Base-by-base conservation (phyloP, 2,329 filamentous ascomycete genomes). In the Oidium heveae region DNA sequence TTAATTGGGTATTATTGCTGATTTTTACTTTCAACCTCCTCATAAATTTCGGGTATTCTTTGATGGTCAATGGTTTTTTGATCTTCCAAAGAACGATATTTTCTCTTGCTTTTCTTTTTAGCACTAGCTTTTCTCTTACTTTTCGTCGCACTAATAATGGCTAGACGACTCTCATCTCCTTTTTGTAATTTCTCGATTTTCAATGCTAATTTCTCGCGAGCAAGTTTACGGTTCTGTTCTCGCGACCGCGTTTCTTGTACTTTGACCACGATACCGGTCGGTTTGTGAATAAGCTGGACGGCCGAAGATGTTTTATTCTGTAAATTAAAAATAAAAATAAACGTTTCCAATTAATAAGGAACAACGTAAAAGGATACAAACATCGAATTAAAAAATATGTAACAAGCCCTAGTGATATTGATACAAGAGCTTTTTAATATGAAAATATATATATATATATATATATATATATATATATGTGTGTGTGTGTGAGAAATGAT, bases 301-400 rank as follows among this genome's bases (percentile, higher is more conserved):
- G 89, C 89, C 0, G 86, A 95, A 59, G 81, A 87, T 28, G 91
- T 98, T 77, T 98, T 98, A 70, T 98, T 98, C 82, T 81, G 57
- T 44, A 20, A 44, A 44, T n/a, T 9, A n/a, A 20, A 44, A 18
- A 44, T n/a, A 20, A 20, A 44, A n/a, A 18, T 20, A n/a, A 20
- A 20, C 3, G 18, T 44, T 44, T 39, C 16, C 24, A 28, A 28
- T 3, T 28, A 28, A 6, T 3, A 28, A 28, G 6, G 24, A 28
- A 28, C 24, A 28, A 28, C 24, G 24, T 28, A 28, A 28, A 6
- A 28, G 6, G 24, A 28, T 28, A 28, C 24, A 28, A 28, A 28
- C 3, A 28, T 3, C 6, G 24, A 28, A 28, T 28, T 3, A 28
- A 3, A 28, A 3, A 28, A 28, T 28, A 3, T 28, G 24, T 28